Evolutionary conservation across 192 early-diverging fungal species (phyloP).

Genomic region (Linnemannia hyalina): DNA sequence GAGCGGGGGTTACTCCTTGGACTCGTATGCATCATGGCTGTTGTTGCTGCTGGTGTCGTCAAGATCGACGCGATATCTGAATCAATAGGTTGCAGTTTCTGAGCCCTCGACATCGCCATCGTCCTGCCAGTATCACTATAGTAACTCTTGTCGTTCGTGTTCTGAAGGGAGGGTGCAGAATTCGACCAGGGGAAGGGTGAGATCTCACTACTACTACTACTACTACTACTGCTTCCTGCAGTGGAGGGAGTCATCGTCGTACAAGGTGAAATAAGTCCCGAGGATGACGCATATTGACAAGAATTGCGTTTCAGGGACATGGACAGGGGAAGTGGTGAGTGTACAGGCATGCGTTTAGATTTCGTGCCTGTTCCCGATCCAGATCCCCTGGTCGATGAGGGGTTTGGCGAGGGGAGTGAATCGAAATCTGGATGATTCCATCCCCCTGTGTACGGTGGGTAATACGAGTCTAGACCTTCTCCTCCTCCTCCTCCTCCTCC

Average conservation of each 20-base stretch:
- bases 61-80: neutral
- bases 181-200: neutral
- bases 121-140: neutral
- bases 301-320: neutral
- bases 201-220: neutral
- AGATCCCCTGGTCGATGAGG: neutral
- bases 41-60: neutral
- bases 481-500: neutral
- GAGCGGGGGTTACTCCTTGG: no score
- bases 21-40: no score
- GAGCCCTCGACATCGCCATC: neutral
- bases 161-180: neutral
- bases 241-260: neutral
- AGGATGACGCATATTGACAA: neutral
- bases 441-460: neutral
- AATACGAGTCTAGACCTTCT: neutral
- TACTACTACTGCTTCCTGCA: neutral
- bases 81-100: neutral
- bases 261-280: neutral
- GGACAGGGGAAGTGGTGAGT: neutral
- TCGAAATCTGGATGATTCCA: neutral
- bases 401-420: neutral
- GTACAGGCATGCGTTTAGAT: slow-evolving; percentile 2
- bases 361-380: neutral
- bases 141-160: neutral